Evolutionary conservation across 805 yeast species (phyloP).

Genomic region (Wickerhamiella sergipiensis): DNA sequence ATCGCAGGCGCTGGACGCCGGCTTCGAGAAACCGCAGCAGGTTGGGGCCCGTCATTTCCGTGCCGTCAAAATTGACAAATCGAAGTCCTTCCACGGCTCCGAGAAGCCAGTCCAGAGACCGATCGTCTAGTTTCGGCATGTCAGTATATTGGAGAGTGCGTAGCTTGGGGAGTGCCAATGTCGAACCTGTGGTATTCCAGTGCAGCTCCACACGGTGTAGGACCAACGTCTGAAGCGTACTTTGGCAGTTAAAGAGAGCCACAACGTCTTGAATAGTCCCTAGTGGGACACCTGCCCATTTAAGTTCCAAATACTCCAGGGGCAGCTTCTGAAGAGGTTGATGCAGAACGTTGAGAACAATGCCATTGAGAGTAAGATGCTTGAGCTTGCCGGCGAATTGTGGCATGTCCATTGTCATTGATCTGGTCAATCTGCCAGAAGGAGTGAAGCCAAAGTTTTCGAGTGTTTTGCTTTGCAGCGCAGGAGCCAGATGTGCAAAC

Average conservation of each 20-base stretch:
- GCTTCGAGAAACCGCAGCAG: slow-evolving; percentile 7
- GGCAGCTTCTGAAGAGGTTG: not conserved
- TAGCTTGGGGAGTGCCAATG: slow-evolving; percentile 2
- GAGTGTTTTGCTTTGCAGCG: slow-evolving; percentile 5
- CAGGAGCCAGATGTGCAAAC: slow-evolving; percentile 1
- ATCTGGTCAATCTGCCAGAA: slow-evolving; percentile 1
- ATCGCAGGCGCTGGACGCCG: slow-evolving; percentile 9
- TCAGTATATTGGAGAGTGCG: slow-evolving; percentile 13
- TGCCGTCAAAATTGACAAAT: slow-evolving; percentile 14
- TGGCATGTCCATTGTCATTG: slow-evolving; percentile 6
- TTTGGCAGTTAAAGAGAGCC: slow-evolving; percentile 7
- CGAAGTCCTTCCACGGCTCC: slow-evolving; percentile 9
- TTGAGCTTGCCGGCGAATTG: slow-evolving; percentile 4
- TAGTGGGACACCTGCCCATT: slow-evolving; percentile 6
- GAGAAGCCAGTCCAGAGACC: slow-evolving; percentile 11
- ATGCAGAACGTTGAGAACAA: not conserved
- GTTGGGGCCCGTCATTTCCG: slow-evolving; percentile 12
- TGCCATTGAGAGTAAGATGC: slow-evolving; percentile 11
- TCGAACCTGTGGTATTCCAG: not conserved
- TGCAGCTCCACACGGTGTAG: slow-evolving; percentile 5
- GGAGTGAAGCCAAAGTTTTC: slow-evolving; percentile 14
- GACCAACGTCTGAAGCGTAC: slow-evolving; percentile 10
- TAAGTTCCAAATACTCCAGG: slow-evolving; percentile 13
- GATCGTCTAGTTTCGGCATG: slow-evolving; percentile 10
- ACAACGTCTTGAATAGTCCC: slow-evolving; percentile 7